Base-by-base conservation (phyloP, 306 rosid genomes). In the Begonia loranthoides region DNA sequence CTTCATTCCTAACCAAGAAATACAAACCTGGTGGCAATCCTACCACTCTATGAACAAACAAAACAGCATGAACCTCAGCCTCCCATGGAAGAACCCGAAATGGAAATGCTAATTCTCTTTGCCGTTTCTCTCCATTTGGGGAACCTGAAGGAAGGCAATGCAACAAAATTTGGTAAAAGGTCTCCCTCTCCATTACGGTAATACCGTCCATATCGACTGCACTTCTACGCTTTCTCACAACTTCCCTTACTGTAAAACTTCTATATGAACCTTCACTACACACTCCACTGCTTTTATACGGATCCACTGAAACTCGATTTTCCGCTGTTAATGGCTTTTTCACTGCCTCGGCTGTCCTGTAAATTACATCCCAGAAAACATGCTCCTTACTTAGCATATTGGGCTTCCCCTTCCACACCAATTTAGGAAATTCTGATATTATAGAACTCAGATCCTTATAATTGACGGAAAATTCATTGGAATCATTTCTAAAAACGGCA, bases 141-240 rank as follows among this genome's bases (percentile, higher is more conserved):
- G 63, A 73, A 58, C 97, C 94, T 4, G 95, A 82, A 72, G 97
- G 97, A 79, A 90, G 81, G 66, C 95, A 85, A 63, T 80, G 97
- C 15, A 70, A 60, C n/a, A 90, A 68, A 53, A 85, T 76, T 70
- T 90, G 94, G 70, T 85, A 85, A 78, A 85, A 90, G 0, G 80
- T 65, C 5, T 80, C 81, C 55, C 87, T 76, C 44, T 64, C 66
- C 59, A 90, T 85, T 39, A 12, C 40, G 6, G 87, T 85, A 43
- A 80, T 76, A 22, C 83, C 87, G 45, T 90, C 97, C 97, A 90
- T 82, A 71, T 82, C 95, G 12, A 90, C 95, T 1, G 95, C 97
- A 38, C 97, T 85, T 64, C 97, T 78, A 10, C 95, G 84, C 70
- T 78, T 90, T 79, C 95, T 63, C 15, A 78, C 85, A 49, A 90